A percentile compares a stretch with the other conserved stretches of the same genome.
phyloP scores from a whole-genome alignment of 2,329 filamentous ascomycete species.

The Fusarium graminum region DNA sequence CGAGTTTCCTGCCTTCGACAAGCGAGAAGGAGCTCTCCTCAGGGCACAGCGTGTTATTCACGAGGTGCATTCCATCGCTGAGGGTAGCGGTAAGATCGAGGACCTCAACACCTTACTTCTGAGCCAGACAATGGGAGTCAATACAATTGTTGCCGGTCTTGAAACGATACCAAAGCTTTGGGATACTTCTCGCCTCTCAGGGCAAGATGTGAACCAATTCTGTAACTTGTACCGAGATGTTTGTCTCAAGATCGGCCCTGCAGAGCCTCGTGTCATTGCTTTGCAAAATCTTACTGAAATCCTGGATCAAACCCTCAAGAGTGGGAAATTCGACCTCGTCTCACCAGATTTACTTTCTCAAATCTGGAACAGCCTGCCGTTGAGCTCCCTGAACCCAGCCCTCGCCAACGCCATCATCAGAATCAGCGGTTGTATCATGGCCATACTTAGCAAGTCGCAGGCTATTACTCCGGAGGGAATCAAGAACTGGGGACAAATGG shows the following conservation, averaged over 20 bases:
- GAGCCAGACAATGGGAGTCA: conserved; percentile 49
- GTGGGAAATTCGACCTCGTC: conserved; percentile 47
- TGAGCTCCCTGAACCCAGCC: conserved; percentile 60
- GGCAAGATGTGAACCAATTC: conserved; percentile 52
- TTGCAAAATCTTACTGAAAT: conserved; percentile 62
- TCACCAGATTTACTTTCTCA: conserved; percentile 53
- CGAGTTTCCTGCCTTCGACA: conserved; percentile 31
- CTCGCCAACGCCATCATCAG: conserved; percentile 65
- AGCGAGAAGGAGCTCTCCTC: conserved; percentile 55
- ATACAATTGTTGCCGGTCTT: conserved; percentile 56
- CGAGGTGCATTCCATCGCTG: conserved; percentile 53
- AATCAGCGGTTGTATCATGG: conserved; percentile 61
- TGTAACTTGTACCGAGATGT: conserved; percentile 60
- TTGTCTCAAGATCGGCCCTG: conserved; percentile 54
- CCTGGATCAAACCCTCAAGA: conserved; percentile 58
- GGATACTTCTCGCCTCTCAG: conserved; percentile 46
- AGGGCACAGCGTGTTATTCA: conserved; percentile 56
- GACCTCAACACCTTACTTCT: conserved; percentile 50
- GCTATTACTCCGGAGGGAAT: conserved; percentile 40
- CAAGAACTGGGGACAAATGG: conserved; percentile 63
- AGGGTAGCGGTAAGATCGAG: conserved; percentile 40
- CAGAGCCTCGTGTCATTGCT: conserved; percentile 62
- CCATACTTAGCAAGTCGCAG: conserved; percentile 49
- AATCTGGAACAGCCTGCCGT: conserved; percentile 58
- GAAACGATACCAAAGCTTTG: conserved; percentile 51